These are phyloP conservation scores for Moringa oleifera DNA, from an alignment of 345 rosid species.

Conservation along the genomic window DNA sequence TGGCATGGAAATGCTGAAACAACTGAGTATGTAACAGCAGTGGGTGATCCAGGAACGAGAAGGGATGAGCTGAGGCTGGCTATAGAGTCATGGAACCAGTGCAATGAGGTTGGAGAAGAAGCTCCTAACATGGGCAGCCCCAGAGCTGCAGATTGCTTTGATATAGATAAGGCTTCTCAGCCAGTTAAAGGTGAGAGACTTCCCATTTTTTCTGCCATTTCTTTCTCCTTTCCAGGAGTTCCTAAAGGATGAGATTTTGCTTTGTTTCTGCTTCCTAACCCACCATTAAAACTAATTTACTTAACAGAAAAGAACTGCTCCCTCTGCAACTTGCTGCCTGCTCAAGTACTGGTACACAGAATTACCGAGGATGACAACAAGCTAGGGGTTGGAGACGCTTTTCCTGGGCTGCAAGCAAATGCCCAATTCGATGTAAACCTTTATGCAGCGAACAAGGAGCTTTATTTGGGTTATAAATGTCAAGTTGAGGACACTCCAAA, in stretches of 20 bases:
- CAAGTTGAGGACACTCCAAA: slow-evolving; percentile 50
- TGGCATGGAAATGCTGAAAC: slow-evolving; percentile 12
- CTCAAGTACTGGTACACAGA: slow-evolving; percentile 49
- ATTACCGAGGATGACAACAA: slow-evolving; percentile 62
- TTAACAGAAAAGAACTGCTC: too few species aligned
- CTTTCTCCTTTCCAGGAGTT: too few species aligned
- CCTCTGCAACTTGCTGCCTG: too few species aligned
- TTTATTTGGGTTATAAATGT: slow-evolving; percentile 62
- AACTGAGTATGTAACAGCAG: slow-evolving; percentile 31
- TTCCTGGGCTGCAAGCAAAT: slow-evolving; percentile 34
- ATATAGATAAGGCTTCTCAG: too few species aligned
- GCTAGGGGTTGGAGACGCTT: slow-evolving; percentile 40
- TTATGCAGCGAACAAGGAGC: slow-evolving; percentile 73
- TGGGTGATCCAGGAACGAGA: slow-evolving; percentile 68
- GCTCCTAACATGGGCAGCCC: slow-evolving; percentile 62
- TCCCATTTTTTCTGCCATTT: too few species aligned
- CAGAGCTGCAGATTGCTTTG: slow-evolving; percentile 68
- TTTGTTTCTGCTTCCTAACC: too few species aligned
- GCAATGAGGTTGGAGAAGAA: slow-evolving; percentile 62
- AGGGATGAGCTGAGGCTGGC: slow-evolving; percentile 54
- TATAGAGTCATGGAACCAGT: slow-evolving; percentile 64
- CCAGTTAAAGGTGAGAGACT: too few species aligned
- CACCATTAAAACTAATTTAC: too few species aligned
- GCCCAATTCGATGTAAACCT: slow-evolving; percentile 54
- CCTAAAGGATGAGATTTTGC: too few species aligned